Conservation (phyloP, 192 early-diverging fungal species). For the Coemansia sp. region DNA sequence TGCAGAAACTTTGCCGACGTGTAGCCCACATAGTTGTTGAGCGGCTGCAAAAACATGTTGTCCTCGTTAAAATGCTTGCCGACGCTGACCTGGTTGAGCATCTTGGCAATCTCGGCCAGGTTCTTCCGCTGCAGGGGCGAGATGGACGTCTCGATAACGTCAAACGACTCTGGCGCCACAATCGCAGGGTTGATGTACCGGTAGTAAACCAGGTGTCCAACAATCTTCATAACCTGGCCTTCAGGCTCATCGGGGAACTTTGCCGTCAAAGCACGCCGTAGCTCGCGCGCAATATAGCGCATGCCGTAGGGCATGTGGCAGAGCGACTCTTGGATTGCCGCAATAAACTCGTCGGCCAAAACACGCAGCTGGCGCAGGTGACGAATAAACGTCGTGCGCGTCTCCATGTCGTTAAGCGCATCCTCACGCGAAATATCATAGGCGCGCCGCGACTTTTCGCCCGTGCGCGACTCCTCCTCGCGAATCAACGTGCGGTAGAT, state of each 20-base stretch:
- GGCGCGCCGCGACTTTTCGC: constrained; percentile 68
- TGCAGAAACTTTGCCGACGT: constrained; percentile 72
- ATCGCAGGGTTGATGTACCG: constrained; percentile 98
- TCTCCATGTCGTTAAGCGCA: constrained; percentile 79
- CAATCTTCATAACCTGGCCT: constrained; percentile 76
- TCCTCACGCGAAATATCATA: constrained; percentile 76
- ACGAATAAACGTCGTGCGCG: constrained; percentile 59
- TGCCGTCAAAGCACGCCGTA: constrained; percentile 67
- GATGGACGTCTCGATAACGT: constrained; percentile 84
- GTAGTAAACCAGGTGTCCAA: constrained; percentile 96
- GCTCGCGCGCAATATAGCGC: constrained; percentile 89
- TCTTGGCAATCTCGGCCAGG: constrained; percentile 91
- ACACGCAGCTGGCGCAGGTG: constrained; percentile 73
- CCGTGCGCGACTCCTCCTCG: constrained; percentile 85
- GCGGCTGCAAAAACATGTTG: constrained; percentile 64
- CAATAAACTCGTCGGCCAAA: constrained; percentile 80
- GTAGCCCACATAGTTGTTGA: constrained; percentile 79
- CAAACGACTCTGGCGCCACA: constrained; percentile 93
- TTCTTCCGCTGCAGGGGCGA: constrained; percentile 92
- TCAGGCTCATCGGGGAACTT: constrained; percentile 83
- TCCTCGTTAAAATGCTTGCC: constrained; percentile 71
- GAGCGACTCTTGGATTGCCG: constrained; percentile 72
- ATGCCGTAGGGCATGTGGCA: constrained; percentile 92
- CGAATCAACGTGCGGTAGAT: constrained; percentile 86
- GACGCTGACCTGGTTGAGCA: constrained; percentile 92